Conservation (phyloP, 1,284 basidiomycete species). For the Erythrobasidium hasegawianum region DNA sequence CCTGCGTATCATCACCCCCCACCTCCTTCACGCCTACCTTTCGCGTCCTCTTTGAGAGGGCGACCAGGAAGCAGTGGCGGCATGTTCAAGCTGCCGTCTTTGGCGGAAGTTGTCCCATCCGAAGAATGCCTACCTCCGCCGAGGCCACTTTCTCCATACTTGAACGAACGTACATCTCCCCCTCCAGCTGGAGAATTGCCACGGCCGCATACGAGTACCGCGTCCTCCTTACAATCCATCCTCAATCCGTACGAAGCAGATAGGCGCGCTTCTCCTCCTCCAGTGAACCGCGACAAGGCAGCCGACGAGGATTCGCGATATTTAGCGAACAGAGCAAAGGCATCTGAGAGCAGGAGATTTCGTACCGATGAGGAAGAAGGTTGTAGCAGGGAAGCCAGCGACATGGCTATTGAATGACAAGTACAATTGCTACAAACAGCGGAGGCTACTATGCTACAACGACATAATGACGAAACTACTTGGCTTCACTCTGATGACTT, state of each 20-base stretch:
- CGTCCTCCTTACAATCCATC: neutral
- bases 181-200: neutral
- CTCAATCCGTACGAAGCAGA: constrained; percentile 2
- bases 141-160: neutral
- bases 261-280: neutral
- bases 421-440: no score
- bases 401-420: no score
- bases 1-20: no score
- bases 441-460: no score
- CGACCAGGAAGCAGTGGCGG: neutral
- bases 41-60: neutral
- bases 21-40: no score
- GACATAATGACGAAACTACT: no score
- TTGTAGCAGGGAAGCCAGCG: no score
- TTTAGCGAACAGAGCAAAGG: constrained; percentile 8
- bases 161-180: neutral
- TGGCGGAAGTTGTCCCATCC: neutral
- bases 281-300: neutral
- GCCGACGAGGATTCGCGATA: constrained; percentile 27
- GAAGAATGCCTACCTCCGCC: constrained; percentile 3
- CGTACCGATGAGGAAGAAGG: no score
- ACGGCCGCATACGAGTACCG: neutral
- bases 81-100: neutral
- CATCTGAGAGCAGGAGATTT: neutral
- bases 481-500: no score